These are phyloP conservation scores for Stentor roeselii DNA, from an alignment of 73 alveolate genomes.

Conservation along the genomic window DNA sequence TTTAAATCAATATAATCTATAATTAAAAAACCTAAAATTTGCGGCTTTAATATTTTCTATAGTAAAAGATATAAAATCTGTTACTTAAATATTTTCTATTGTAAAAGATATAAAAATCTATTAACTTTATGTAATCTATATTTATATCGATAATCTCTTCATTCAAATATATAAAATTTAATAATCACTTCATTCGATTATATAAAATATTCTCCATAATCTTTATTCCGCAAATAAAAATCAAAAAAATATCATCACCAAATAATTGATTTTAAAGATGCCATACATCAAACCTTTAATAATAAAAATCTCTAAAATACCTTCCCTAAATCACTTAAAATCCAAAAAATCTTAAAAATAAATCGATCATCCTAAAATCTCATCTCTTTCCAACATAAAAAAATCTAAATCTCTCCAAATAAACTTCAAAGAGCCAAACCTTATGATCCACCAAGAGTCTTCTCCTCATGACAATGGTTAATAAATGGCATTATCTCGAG, in stretches of 20 bases:
- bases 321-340: background rate
- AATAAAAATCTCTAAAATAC: background rate
- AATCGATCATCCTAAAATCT: background rate
- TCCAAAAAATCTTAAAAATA: background rate
- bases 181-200: background rate
- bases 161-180: too few species aligned
- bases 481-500: slow-evolving; percentile 6
- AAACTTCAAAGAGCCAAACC: background rate
- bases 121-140: too few species aligned
- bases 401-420: background rate
- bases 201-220: too few species aligned
- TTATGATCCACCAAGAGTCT: too few species aligned
- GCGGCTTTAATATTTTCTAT: too few species aligned
- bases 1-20: too few species aligned
- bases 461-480: background rate
- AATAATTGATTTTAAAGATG: too few species aligned
- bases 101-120: too few species aligned
- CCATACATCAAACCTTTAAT: background rate
- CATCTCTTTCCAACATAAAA: background rate
- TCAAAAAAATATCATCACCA: background rate
- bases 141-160: background rate
- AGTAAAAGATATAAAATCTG: too few species aligned
- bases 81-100: too few species aligned
- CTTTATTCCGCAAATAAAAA: too few species aligned
- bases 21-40: too few species aligned